Evolutionary conservation across 768 basidiomycete species (phyloP), one percentile per base, ranked within the genome.

Genomic region (Russula sp.): DNA sequence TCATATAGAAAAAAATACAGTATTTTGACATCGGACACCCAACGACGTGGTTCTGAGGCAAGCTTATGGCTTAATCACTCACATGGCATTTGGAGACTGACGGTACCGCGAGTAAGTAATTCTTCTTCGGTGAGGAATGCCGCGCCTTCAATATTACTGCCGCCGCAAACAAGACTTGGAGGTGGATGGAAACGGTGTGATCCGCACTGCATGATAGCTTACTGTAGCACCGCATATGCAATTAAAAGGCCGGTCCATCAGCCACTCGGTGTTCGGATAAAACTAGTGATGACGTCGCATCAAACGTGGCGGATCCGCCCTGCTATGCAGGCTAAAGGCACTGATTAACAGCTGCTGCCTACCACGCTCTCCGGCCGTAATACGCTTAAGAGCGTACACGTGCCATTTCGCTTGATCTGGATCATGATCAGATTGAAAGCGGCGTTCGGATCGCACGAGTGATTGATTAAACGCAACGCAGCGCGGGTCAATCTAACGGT

Each of bases 201-300:
- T 36, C 61, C 24, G 14, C 22, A 26, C 5, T 48, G 34, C 5
- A 36, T 36, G 24, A 26, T n/a, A 14, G 20, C 61, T 56, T 32
- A 65, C 64, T 10, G 18, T 40, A 0, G 64, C 56, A 10, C 76
- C 77, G 72, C 87, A 87, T 44, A 73, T 63, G 72, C 86, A 87
- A 14, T 76, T 73, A 71, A 88, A 88, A 0, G 81, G 78, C 69
- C 84, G 83, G 22, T 79, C 83, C 85, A 87, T 86, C 52, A 83
- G 79, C 85, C 86, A 88, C 70, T 88, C 86, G 18, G 84, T 87
- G 69, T 80, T 82, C 20, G 85, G 86, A 71, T 87, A 87, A 71
- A 86, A 87, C 77, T 74, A 71, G 36, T 28, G 20, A 34, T 30
- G 49, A 51, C 13, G 13, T n/a, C 28, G 49, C 10, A n/a, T 59